phyloP scores from a whole-genome alignment of 805 yeast genomes.

The Helenozyma baotianmanensis region DNA sequence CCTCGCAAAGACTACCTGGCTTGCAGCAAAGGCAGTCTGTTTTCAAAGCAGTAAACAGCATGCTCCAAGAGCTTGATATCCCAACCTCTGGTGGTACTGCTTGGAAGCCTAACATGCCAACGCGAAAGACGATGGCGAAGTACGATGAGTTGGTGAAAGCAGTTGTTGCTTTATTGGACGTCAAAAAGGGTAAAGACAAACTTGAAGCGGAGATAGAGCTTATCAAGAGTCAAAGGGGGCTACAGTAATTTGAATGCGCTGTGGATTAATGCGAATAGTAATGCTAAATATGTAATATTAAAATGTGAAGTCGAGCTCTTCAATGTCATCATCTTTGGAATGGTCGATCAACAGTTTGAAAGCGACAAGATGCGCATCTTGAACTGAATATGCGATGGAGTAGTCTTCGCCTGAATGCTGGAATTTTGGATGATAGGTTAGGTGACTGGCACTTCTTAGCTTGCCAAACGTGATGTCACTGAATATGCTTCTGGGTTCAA shows the following conservation, averaged over 20 bases:
- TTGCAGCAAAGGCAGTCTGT: conserved; percentile 60
- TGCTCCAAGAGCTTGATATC: conserved; percentile 73
- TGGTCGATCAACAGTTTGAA: too few species aligned
- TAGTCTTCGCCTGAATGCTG: conserved; percentile 8
- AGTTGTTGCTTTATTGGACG: conserved; percentile 69
- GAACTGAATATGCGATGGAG: neutral
- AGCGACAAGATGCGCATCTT: too few species aligned
- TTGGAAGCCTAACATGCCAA: conserved; percentile 81
- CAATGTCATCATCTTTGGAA: too few species aligned
- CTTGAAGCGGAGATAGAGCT: conserved; percentile 66
- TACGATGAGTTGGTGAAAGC: conserved; percentile 72
- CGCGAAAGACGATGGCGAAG: conserved; percentile 68
- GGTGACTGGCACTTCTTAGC: conserved; percentile 3
- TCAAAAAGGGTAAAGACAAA: conserved; percentile 84
- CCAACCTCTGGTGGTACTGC: conserved; percentile 51
- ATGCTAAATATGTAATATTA: neutral
- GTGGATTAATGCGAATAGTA: neutral
- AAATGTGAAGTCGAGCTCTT: too few species aligned
- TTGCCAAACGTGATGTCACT: conserved; percentile 4
- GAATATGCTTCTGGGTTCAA: conserved; percentile 1
- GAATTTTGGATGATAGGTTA: conserved; percentile 6
- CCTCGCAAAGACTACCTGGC: conserved; percentile 47
- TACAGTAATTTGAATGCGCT: conserved; percentile 11
- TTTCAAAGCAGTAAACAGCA: conserved; percentile 66
- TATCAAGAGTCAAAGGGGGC: conserved; percentile 38